Evolutionary conservation across 768 basidiomycete genomes (phyloP).

Genomic region (Mycena olivaceomarginata): DNA sequence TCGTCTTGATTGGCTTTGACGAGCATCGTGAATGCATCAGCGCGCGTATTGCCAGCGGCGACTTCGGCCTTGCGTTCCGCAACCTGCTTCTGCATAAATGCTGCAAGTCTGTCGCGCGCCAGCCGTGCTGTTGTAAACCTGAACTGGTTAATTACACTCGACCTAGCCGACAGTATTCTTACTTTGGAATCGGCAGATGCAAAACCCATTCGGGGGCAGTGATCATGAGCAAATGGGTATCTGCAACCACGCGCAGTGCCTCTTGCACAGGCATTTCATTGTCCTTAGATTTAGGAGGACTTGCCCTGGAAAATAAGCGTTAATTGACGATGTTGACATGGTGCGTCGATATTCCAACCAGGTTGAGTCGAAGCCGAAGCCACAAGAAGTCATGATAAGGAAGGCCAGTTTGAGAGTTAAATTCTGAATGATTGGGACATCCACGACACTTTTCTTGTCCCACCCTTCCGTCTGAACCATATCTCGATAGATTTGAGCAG

Average conservation of each 20-base stretch:
- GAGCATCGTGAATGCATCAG: slow-evolving; percentile 64
- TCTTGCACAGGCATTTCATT: slow-evolving; percentile 62
- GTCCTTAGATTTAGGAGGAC: slow-evolving; percentile 58
- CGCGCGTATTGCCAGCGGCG: slow-evolving; percentile 37
- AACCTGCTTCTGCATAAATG: slow-evolving; percentile 63
- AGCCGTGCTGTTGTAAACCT: slow-evolving; percentile 37
- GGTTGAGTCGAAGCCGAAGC: slow-evolving; percentile 66
- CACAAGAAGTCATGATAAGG: slow-evolving; percentile 65
- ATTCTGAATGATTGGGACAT: slow-evolving; percentile 55
- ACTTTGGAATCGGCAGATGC: slow-evolving; percentile 60
- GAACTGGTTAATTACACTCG: background rate
- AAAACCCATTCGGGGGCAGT: slow-evolving; percentile 61
- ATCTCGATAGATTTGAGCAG: slow-evolving; percentile 57
- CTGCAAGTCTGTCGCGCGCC: slow-evolving; percentile 55
- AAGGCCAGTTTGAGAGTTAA: slow-evolving; percentile 66
- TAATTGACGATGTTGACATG: background rate
- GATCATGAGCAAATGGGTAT: slow-evolving; percentile 51
- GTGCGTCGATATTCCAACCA: slow-evolving; percentile 51
- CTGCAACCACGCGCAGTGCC: slow-evolving; percentile 57
- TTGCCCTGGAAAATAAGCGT: slow-evolving; percentile 31
- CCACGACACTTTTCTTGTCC: slow-evolving; percentile 50
- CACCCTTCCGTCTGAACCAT: slow-evolving; percentile 63
- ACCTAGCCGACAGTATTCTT: slow-evolving; percentile 7
- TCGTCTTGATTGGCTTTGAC: slow-evolving; percentile 68
- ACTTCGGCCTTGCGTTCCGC: slow-evolving; percentile 58